Base-by-base conservation (phyloP, 2,329 filamentous ascomycete genomes). In the Colletotrichum kahawae region DNA sequence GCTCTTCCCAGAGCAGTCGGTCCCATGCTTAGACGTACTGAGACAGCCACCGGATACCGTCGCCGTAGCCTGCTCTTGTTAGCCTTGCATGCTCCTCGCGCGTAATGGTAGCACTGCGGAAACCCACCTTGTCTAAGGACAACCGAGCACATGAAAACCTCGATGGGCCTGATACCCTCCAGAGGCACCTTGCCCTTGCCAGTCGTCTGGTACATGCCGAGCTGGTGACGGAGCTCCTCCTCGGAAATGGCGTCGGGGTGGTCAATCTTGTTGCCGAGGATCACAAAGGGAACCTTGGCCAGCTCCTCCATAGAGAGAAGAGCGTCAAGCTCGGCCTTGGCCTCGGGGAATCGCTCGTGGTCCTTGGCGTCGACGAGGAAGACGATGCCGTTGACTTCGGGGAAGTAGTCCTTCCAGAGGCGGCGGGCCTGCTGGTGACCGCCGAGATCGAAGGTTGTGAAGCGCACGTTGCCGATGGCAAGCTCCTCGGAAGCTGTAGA, bases 211-310 rank as follows among this genome's bases (percentile, higher is more conserved):
- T 97, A 98, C 82, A 99, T 87, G 77, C 97, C 97, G 74, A 99
- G 90, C 85, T 96, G 94, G 84, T 96, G 93, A 85, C 97, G 92
- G 82, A 98, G 91, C 88, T 98, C 95, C 81, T 98, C 96, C 90
- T 99, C 97, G 78, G 94, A 96, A 70, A 98, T 93, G 77, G 97
- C 97, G 80, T 97, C 94, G 69, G 96, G 96, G 88, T 98, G 96
- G 86, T 99, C 97, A 85, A 99, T 99, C 92, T 99, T 99, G 92
- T 99, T 99, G 81, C 97, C 97, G 78, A 99, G 92, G 80, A 99
- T 92, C 77, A 98, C 92, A 85, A 98, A 98, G 70, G 97, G 97
- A 10, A 98, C 97, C 90, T 98, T 98, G 84, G 92, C 89, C 51
- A 99, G 92, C 84, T 98, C 96, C 88, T 99, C 97, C 96, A 99